Conservation (phyloP, 225 moss, liverwort and hornwort species). For the Bryum argenteum region DNA sequence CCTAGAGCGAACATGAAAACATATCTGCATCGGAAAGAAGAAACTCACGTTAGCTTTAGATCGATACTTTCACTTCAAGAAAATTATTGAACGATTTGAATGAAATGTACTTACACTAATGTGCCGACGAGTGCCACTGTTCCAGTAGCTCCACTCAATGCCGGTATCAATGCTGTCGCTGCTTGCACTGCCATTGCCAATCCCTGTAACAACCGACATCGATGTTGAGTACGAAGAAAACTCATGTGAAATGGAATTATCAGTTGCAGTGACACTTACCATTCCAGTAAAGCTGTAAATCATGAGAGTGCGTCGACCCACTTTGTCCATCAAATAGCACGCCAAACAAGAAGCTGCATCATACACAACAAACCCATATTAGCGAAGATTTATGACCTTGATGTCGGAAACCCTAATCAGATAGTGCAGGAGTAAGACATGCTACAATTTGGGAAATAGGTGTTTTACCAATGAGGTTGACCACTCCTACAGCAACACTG, state of each 20-base stretch:
- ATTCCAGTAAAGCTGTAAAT: slow-evolving; percentile 86
- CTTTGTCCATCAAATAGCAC: slow-evolving; percentile 71
- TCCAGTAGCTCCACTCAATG: slow-evolving; percentile 44
- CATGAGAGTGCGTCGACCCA: slow-evolving; percentile 79
- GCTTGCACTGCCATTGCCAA: slow-evolving; percentile 63
- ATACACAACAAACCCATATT: neutral
- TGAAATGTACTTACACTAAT: slow-evolving; percentile 45
- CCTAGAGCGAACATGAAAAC: slow-evolving; percentile 93
- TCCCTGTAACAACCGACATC: slow-evolving; percentile 22
- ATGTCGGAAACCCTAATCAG: neutral
- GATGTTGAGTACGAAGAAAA: neutral
- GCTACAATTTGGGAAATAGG: no score
- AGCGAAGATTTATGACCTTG: fast-evolving
- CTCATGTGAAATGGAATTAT: no score
- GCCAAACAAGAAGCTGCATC: slow-evolving; percentile 73
- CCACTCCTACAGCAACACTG: slow-evolving; percentile 78
- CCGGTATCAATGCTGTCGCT: slow-evolving; percentile 50
- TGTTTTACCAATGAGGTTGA: slow-evolving; percentile 59
- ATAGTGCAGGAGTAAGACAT: no score
- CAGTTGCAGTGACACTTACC: slow-evolving; percentile 36
- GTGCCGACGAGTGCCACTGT: slow-evolving; percentile 56
- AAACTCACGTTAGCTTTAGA: neutral
- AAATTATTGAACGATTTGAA: no score
- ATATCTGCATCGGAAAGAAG: slow-evolving; percentile 43
- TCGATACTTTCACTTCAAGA: neutral